Base-by-base conservation (phyloP, 164 flowering plant species). In the Euptelea pleiosperma region DNA sequence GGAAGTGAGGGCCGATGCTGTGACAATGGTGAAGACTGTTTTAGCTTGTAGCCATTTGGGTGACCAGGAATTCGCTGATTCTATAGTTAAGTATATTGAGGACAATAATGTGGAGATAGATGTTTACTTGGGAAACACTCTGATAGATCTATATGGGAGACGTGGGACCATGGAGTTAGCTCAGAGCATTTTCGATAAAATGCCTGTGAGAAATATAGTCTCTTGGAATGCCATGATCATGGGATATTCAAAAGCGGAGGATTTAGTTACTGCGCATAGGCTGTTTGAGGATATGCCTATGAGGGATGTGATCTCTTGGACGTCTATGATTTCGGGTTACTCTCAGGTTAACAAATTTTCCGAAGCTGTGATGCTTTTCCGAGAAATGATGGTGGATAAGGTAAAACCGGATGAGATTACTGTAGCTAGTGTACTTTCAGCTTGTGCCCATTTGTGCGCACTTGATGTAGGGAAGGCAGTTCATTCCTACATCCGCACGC, bases 221-320 rank as follows among this genome's bases (percentile, higher is more conserved):
- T 81, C 96, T 58, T 85, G 87, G 85, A 88, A 86, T 65, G 52
- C 92, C 12, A 73, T 88, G 85, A 73, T 86, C 36, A 70, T 26
- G 26, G 80, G 71, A 15, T 75, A 75, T 64, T 81, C 73, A 11
- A 86, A 77, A 62, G 68, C 48, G 3, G 77, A 84, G 31, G 54
- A 79, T 56, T 68, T 81, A 34, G 70, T 28, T n/a, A 54, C 51
- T 26, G 90, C 89, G 2, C 51, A 65, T 63, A 67, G 48, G 45
- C 58, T 78, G 18, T 89, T 89, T 63, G 76, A 82, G 61, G 75
- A 73, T 6, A 81, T 86, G 89, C 83, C 87, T 0, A 42, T 30
- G 18, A 81, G 73, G 61, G 87, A 89, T 72, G 81, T 82, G 24
- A 70, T 86, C 39, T 86, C 92, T 24, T 89, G 90, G 90, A 86